Base-by-base conservation (phyloP, 805 yeast genomes). In the Yarrowia sp. region DNA sequence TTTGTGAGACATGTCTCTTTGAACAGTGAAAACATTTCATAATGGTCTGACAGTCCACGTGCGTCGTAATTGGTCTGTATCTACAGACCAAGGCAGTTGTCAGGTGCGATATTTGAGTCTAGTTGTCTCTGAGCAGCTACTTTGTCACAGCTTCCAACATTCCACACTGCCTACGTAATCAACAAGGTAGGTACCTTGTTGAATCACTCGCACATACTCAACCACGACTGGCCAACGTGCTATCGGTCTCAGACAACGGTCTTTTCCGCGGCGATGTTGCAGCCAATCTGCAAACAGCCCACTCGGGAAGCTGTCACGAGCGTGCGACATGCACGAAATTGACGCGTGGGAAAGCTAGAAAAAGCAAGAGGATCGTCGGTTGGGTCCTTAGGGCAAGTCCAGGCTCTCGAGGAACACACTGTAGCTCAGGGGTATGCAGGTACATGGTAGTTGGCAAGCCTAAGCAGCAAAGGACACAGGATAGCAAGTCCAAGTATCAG, bases 351-450 rank as follows among this genome's bases (percentile, higher is more conserved):
- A 17, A 20, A 19, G 43, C 30, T 9, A 14, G 33, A 38, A 52
- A 52, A 52, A 52, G 58, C 58, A 52, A 36, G 13, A 50, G 4
- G 56, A 34, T 50, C 56, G 30, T 34, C 56, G 42, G 15, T 9
- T 19, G 13, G 12, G 39, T 14, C 15, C 13, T 34, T 38, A n/a
- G 19, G 56, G 58, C 58, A 52, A 14, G 58, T 52, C 58, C 43
- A 52, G 43, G 40, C 55, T 24, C 40, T 33, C 52, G 36, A 44
- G n/a, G 33, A 44, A 14, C 24, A 14, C 52, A 15, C 17, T 15
- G n/a, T 34, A 49, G 20, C 56, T 50, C 42, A 36, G 56, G 55
- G 40, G n/a, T 38, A 52, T 52, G 58, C 58, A 52, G 58, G 58
- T 52, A 52, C 58, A 36, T 50, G 38, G n/a, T 49, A 33, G 20